Conservation (phyloP, 2,329 filamentous ascomycete species). For the Pseudocercospora fijiensis region DNA sequence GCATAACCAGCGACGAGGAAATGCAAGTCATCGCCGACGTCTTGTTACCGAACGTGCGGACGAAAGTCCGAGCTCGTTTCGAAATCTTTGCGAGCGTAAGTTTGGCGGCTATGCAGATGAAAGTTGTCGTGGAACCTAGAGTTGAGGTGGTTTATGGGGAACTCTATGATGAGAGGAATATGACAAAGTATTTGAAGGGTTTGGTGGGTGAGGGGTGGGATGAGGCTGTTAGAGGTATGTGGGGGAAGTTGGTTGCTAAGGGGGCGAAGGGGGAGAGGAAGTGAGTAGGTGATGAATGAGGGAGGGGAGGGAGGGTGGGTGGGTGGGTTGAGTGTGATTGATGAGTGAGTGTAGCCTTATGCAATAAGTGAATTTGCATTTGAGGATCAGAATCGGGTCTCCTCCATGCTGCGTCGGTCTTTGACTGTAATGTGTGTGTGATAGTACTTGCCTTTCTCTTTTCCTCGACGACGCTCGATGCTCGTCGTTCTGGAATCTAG, state of each 20-base stretch:
- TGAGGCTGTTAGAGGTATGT: conserved; percentile 46
- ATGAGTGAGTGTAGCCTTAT: too few relatives aligned
- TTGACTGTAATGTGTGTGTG: too few relatives aligned
- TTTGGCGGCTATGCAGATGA: conserved; percentile 51
- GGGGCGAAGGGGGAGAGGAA: conserved; percentile 44
- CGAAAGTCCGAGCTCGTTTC: conserved; percentile 65
- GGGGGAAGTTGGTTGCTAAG: conserved; percentile 44
- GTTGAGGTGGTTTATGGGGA: conserved; percentile 74
- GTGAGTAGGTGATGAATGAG: neutral
- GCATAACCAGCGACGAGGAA: conserved; percentile 63
- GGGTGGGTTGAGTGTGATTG: neutral
- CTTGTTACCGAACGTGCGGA: conserved; percentile 63
- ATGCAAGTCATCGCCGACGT: conserved; percentile 63
- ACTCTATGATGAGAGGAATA: conserved; percentile 71
- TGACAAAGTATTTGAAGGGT: conserved; percentile 67
- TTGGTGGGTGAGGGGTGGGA: conserved; percentile 46
- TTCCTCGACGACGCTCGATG: too few relatives aligned
- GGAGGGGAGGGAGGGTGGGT: neutral
- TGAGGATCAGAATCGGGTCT: too few relatives aligned
- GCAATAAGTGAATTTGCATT: too few relatives aligned
- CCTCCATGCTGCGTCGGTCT: too few relatives aligned
- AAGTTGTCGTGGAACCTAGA: conserved; percentile 40
- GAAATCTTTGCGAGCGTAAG: conserved; percentile 49
- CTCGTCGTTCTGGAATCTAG: too few relatives aligned
- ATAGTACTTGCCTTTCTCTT: too few relatives aligned